Evolutionary conservation across 768 basidiomycete species (phyloP), one percentile per base, ranked within the genome.

Genomic region (Boletus reticulatus): DNA sequence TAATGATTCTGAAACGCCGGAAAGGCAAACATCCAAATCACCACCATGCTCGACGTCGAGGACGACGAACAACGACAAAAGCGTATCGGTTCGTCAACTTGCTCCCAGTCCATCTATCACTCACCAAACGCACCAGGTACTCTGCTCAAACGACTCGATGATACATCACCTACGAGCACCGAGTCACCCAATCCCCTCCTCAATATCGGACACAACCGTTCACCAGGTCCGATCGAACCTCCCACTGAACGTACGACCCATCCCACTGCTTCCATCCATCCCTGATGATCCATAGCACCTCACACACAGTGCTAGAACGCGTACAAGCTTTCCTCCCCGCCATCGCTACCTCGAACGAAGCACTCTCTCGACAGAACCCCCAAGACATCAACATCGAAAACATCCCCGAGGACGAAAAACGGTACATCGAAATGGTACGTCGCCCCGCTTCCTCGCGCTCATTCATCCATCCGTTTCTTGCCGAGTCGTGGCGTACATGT

Each of bases 331-430:
- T 90, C 64, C 78, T 90, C 6, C 87, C 87, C 3, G 74, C 82
- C 60, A 73, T 89, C 17, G 80, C 84, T 45, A 84, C 83, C 13
- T 85, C 87, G 3, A 89, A 88, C 60, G 76, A 75, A 3, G 67
- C 78, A 2, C 76, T 89, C 17, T 62, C 75, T 4, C 73, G 76
- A 38, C 67, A 69, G 39, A 77, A 84, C 55, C 85, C 84, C 1
- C 64, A 67, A 17, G 85, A 82, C 60, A 73, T 89, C n/a, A 82
- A 89, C 62, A 88, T 91, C 39, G 89, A 91, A 67, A 76, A 85
- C 53, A 61, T 89, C 22, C 71, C 73, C 8, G 75, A 72, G 20
- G 73, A 72, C n/a, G 75, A 73, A 48, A 76, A 74, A 2, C 76
- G 70, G 55, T 82, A 86, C 64, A 84, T 89, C 60, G 80, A 88